A percentile compares a stretch with the other conserved stretches of the same genome.
Evolutionary conservation across 2,329 filamentous ascomycete species (phyloP).

Genomic region (Tricladium varicosporioides): DNA sequence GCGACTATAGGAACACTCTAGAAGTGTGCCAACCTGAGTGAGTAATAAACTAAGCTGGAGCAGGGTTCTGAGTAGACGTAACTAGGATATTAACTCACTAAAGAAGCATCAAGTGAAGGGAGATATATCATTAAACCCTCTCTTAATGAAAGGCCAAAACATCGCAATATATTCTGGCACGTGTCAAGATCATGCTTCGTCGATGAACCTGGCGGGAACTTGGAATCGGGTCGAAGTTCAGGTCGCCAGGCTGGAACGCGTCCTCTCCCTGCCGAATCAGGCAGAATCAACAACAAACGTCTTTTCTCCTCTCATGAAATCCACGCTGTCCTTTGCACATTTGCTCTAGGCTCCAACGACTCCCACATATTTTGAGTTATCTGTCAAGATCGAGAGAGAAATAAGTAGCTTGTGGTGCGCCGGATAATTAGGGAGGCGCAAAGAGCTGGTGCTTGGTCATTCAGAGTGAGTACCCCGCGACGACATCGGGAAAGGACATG

Average conservation of each 20-base stretch:
- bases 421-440: too few relatives aligned
- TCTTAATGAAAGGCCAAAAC: too few relatives aligned
- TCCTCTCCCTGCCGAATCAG: conserved; percentile 6
- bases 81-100: too few relatives aligned
- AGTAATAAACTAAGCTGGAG: too few relatives aligned
- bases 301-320: neutral
- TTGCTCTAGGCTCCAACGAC: neutral
- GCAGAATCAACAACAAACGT: conserved; percentile 15
- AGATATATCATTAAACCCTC: too few relatives aligned
- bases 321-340: conserved; percentile 11
- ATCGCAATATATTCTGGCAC: neutral
- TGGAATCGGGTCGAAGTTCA: too few relatives aligned
- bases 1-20: too few relatives aligned
- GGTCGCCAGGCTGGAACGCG: neutral
- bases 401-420: too few relatives aligned
- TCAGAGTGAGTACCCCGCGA: conserved; percentile 5
- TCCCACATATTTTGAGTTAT: neutral
- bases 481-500: neutral
- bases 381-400: conserved; percentile 1
- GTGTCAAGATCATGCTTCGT: neutral
- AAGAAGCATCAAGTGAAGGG: too few relatives aligned
- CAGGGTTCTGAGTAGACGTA: too few relatives aligned
- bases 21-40: too few relatives aligned
- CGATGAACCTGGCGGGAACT: neutral
- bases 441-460: too few relatives aligned